These are phyloP conservation scores for Starmerella bacillaris DNA, from an alignment of 805 yeast genomes.

Conservation along the genomic window DNA sequence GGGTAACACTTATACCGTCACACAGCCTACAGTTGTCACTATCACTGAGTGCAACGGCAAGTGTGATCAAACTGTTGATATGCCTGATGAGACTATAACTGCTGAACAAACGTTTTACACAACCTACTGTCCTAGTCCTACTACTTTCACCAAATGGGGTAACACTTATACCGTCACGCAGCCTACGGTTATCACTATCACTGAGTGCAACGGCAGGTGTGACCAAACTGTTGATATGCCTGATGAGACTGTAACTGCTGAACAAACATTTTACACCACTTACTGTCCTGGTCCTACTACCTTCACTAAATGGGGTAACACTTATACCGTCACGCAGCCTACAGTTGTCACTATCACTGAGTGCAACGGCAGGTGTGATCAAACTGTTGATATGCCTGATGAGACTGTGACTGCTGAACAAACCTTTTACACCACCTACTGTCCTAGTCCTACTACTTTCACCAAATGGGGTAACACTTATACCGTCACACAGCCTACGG, in stretches of 20 bases:
- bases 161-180: slow-evolving; percentile 5
- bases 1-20: slow-evolving; percentile 42
- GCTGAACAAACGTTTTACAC: slow-evolving; percentile 9
- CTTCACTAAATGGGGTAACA: slow-evolving; percentile 10
- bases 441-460: slow-evolving; percentile 43
- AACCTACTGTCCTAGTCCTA: slow-evolving; percentile 14
- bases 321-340: slow-evolving; percentile 46
- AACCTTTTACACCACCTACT: slow-evolving; percentile 21
- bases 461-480: slow-evolving; percentile 48
- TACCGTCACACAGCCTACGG: slow-evolving; percentile 63
- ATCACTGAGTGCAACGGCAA: slow-evolving; percentile 54
- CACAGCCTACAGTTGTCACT: slow-evolving; percentile 62
- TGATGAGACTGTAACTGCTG: neutral
- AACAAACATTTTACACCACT: slow-evolving; percentile 6
- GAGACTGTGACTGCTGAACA: slow-evolving; percentile 10
- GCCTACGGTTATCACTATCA: slow-evolving; percentile 1
- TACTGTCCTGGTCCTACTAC: slow-evolving; percentile 13
- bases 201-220: neutral
- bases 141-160: slow-evolving; percentile 13
- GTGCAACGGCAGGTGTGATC: slow-evolving; percentile 71
- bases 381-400: slow-evolving; percentile 10
- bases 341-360: slow-evolving; percentile 74
- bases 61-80: neutral
- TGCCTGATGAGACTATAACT: neutral
- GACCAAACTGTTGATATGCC: neutral